Percentiles rank a stretch among this genome's conserved stretches.
phyloP scores from a whole-genome alignment of 345 rosid species.

The Arabis alpina region DNA sequence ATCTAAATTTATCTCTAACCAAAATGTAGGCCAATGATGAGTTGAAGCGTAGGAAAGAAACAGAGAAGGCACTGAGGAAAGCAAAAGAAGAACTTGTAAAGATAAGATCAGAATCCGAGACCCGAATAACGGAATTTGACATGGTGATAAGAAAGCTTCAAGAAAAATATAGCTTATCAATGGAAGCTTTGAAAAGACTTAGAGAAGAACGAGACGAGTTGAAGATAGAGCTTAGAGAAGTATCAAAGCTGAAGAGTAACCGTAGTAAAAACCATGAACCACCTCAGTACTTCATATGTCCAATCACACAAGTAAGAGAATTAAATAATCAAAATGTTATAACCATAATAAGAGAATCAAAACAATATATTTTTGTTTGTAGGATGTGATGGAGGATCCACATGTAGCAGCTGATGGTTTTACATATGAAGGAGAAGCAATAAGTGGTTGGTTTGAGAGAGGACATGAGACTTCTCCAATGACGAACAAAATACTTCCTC shows the following conservation, averaged over 20 bases:
- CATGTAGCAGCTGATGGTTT: constrained; percentile 74
- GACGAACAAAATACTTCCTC: constrained; percentile 53
- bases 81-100: constrained; percentile 52
- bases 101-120: constrained; percentile 52
- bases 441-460: constrained; percentile 66
- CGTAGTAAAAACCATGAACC: constrained; percentile 12
- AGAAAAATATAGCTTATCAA: constrained; percentile 60
- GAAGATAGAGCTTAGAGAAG: constrained; percentile 64
- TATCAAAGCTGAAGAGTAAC: constrained; percentile 65
- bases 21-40: constrained; percentile 58
- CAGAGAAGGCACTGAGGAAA: constrained; percentile 54
- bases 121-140: constrained; percentile 55
- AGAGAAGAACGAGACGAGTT: constrained; percentile 62
- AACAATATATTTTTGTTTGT: constrained; percentile 11
- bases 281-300: constrained; percentile 62
- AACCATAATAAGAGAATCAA: not conserved
- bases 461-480: constrained; percentile 66
- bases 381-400: constrained; percentile 86
- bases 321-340: not conserved
- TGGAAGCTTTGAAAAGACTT: constrained; percentile 55
- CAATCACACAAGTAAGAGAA: constrained; percentile 61
- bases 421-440: constrained; percentile 70
- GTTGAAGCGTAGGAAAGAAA: constrained; percentile 61
- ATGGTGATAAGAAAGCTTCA: constrained; percentile 56
- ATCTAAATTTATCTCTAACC: not conserved